Evolutionary conservation across 2,329 filamentous ascomycete species (phyloP), one percentile per base, ranked within the genome.

Genomic region (Exophiala sideris): DNA sequence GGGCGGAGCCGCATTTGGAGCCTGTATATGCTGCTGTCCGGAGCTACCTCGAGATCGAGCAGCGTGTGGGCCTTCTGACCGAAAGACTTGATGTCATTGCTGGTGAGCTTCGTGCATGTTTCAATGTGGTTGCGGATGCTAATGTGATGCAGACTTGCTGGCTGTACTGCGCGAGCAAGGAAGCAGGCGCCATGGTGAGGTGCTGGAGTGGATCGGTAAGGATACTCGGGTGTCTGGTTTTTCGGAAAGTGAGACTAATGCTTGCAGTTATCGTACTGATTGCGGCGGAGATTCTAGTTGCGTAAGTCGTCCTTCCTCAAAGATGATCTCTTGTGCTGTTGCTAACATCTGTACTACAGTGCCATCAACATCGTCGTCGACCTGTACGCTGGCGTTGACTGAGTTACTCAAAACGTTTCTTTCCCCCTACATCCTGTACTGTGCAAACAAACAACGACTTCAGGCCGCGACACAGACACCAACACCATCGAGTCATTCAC

Each of bases 1-100:
- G 94, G 94, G 89, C 92, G 32, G 94, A 99, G 73, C 94, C 94
- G 7, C 91, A 96, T 71, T 80, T 99, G 5, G 94, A 99, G 67
- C 94, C 94, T 4, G 87, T 99, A 24, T 99, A 99, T 70, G 88
- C 95, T 70, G 94, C 94, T 50, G 94, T 97, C 40, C 81, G 94
- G 53, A 94, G 87, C 68, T 99, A 99, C 70, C 78, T 99, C 16
- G 94, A 99, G 76, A 97, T 99, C 88, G 94, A 97, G 71, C 94
- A 97, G 76, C 80, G 94, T 52, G 92, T 97, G 10, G 84, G 85
- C 20, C 77, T 99, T 36, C 75, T 99, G 67, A 97, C 90, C 9
- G 92, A 97, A 70, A 79, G 94, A 51, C 74, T 99, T 62, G 87
- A 91, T 60, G 94, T 99, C 50, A 96, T 97, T 76, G 60, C 62